Conservation (phyloP, 225 moss, liverwort and hornwort species). For the Polytrichum formosum region DNA sequence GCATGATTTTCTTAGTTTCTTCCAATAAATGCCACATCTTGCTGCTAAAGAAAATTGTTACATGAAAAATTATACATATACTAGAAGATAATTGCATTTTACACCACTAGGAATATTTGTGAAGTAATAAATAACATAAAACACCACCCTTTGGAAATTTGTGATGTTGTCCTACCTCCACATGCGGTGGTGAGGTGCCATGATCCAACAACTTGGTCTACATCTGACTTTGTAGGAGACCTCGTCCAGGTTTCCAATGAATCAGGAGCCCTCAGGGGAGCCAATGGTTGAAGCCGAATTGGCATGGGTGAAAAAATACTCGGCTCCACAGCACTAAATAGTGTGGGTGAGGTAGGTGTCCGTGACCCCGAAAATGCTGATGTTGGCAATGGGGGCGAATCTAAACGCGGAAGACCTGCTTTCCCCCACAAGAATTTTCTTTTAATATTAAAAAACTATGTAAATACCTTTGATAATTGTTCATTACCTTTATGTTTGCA, state of each 20-base stretch:
- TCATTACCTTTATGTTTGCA: too few species aligned
- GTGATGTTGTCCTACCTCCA: conserved; percentile 20
- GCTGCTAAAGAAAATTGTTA: not conserved
- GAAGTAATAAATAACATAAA: too few species aligned
- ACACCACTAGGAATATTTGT: too few species aligned
- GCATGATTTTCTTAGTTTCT: too few species aligned
- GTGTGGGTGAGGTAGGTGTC: conserved; percentile 29
- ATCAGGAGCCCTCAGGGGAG: conserved; percentile 42
- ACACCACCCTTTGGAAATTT: not conserved
- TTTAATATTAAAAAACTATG: too few species aligned
- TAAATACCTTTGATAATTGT: too few species aligned
- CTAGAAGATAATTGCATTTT: not conserved
- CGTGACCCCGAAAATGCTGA: conserved; percentile 41
- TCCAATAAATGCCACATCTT: not conserved
- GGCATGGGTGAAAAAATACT: conserved; percentile 64
- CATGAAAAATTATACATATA: conserved; percentile 1
- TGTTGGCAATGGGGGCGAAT: conserved; percentile 75
- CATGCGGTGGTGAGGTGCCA: conserved; percentile 71
- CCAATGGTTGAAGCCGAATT: conserved; percentile 57
- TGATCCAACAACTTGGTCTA: conserved; percentile 67
- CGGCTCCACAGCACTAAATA: conserved; percentile 31
- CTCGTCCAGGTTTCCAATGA: conserved; percentile 73
- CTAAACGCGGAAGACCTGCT: conserved; percentile 73
- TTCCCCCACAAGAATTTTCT: too few species aligned
- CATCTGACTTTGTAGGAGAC: conserved; percentile 76